Evolutionary conservation across 2,329 filamentous ascomycete species (phyloP), one percentile per base, ranked within the genome.

Genomic region (Clonostachys chloroleuca): DNA sequence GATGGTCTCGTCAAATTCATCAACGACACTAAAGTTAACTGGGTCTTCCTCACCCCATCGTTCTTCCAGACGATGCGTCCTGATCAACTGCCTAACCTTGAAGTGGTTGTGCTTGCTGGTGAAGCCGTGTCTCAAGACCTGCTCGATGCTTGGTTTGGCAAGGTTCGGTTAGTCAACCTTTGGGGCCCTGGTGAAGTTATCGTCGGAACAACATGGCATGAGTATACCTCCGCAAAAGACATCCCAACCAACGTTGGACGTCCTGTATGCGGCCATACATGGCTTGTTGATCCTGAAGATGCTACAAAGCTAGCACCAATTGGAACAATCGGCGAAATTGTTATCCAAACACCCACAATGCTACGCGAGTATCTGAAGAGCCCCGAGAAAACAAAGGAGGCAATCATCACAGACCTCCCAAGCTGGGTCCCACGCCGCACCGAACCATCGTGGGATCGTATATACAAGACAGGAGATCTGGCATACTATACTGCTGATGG

Each of bases 331-430:
- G 52, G 54, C 5, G 54, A 56, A 42, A 43, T 56, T 10, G 39
- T 51, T 14, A 48, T 56, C 17, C 46, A 56, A 35, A 51, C 49
- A 2, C 74, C 74, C 18, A 47, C 44, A n/a, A 12, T 80, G 13
- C 72, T 69, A 20, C 61, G 68, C 34, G 73, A 74, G 34, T 81
- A 80, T 47, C 58, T 77, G 13, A 70, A 73, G 46, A 49, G 58
- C n/a, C 6, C 55, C 30, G 40, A 51, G n/a, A 12, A 24, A 5
- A 63, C 70, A 64, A 47, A 60, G 47, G 12, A 50, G 3, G 50
- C 51, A 4, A 41, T 48, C 17, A 18, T 45, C 9, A 37, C 17
- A 6, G 36, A 30, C 36, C n/a, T 36, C 12, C 36, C 41, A 12
- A 34, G 10, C 17, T 52, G 30, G 17, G 35, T 53, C 24, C 45